Base-by-base conservation (phyloP, 805 yeast species). In the Pichia gijzeniarum region DNA sequence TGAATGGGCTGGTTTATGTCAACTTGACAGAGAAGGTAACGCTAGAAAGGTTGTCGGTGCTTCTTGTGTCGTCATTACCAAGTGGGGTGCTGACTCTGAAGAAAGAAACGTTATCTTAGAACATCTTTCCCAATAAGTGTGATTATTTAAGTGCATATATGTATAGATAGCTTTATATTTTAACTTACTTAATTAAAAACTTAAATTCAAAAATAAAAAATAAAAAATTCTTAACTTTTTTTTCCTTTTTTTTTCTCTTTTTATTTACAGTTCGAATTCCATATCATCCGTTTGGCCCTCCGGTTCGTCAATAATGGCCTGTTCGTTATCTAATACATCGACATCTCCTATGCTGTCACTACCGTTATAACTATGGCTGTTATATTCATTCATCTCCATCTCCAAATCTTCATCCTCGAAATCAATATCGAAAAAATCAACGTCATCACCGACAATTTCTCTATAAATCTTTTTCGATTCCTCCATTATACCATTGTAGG, bases 31-130 rank as follows among this genome's bases (percentile, higher is more conserved):
- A 79, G 98, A 93, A 68, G 99, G 99, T 79, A 89, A 91, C 81
- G 96, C 98, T 77, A 89, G 97, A 82, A 93, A 93, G 88, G 98
- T 93, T 67, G 99, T 93, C 72, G 99, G 99, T 78, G 95, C 96
- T 76, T 90, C 98, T 65, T 91, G 95, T 76, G 97, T 91, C 70
- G 99, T 93, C 66, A 87, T 93, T 82, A 90, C 86, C 83, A 84
- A 89, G 95, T 93, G 98, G 98, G 99, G 99, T 88, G 95, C 88
- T 70, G 96, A 89, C 76, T 85, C 98, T 65, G 91, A 82, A 69
- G 99, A 91, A 79, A 88, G 97, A 79, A 77, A 81, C 79, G 84
- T 87, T 76, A 82, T 93, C 72, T 81, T 93, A 74, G 95, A 89
- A 76, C 90, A 88, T 82, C 88, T 91, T 76, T 82, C 95, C 65